These are phyloP conservation scores for Salvia splendens DNA, from an alignment of 257 asterid genomes.

Conservation along the genomic window DNA sequence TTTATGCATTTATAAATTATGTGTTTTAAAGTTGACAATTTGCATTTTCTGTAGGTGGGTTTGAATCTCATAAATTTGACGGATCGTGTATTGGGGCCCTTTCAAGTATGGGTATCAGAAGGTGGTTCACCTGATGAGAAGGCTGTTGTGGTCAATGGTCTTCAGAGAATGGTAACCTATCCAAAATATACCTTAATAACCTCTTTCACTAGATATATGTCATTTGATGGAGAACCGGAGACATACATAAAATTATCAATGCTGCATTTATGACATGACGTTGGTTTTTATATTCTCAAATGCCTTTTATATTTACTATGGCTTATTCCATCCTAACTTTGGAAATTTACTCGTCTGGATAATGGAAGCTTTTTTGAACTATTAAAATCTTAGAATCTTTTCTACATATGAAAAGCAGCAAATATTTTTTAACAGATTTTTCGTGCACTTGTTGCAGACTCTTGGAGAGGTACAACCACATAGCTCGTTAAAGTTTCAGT, in stretches of 20 bases:
- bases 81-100: constrained; percentile 87
- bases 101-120: constrained; percentile 81
- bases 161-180: constrained; percentile 71
- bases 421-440: constrained; percentile 27
- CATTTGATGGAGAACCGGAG: not conserved
- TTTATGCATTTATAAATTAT: constrained; percentile 4
- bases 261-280: constrained; percentile 6
- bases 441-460: constrained; percentile 48
- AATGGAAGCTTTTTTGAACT: constrained; percentile 7
- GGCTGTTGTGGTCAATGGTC: constrained; percentile 90
- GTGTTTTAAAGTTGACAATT: constrained; percentile 26
- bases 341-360: not conserved
- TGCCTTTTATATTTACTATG: not conserved
- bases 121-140: constrained; percentile 72
- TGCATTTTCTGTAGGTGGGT: constrained; percentile 48
- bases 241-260: not conserved
- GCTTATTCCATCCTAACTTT: not conserved
- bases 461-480: constrained; percentile 79
- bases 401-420: not conserved
- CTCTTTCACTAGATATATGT: constrained; percentile 21
- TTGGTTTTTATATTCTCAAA: not conserved
- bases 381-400: constrained; percentile 16
- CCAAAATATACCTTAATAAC: constrained; percentile 12
- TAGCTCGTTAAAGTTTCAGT: constrained; percentile 70
- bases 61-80: constrained; percentile 74